These are phyloP conservation scores for Noccaea bulbosa DNA, from an alignment of 345 rosid genomes.

Conservation along the genomic window DNA sequence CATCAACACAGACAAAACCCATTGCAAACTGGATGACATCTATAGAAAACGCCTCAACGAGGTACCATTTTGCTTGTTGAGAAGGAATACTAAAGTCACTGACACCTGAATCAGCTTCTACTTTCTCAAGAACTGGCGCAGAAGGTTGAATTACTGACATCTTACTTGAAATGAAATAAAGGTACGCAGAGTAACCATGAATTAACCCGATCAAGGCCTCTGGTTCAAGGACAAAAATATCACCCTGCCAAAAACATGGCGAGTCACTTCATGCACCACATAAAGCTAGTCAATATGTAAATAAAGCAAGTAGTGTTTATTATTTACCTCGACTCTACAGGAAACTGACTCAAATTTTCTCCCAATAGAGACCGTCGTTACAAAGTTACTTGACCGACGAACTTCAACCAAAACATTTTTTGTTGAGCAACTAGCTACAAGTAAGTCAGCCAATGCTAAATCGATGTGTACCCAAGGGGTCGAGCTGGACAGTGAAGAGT, in stretches of 20 bases:
- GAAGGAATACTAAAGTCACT: conserved; percentile 41
- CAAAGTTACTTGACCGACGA: conserved; percentile 60
- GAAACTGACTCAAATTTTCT: conserved; percentile 55
- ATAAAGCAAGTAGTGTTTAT: conserved; percentile 26
- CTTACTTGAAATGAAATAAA: conserved; percentile 43
- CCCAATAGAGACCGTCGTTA: conserved; percentile 62
- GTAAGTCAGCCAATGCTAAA: conserved; percentile 53
- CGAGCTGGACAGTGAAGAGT: conserved; percentile 41
- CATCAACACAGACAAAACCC: conserved; percentile 62
- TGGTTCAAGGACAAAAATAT: conserved; percentile 67
- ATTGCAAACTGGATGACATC: conserved; percentile 64
- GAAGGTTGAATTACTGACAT: conserved; percentile 47
- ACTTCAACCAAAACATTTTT: conserved; percentile 56
- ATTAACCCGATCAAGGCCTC: conserved; percentile 55
- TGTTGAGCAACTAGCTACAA: conserved; percentile 55
- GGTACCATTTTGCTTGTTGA: conserved; percentile 45
- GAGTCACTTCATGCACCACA: conserved; percentile 29
- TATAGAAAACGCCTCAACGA: conserved; percentile 49
- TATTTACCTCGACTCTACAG: conserved; percentile 67
- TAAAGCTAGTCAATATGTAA: conserved; percentile 30
- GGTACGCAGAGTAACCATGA: conserved; percentile 52
- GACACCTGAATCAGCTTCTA: conserved; percentile 41
- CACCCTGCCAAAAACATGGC: conserved; percentile 73
- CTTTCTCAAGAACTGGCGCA: conserved; percentile 39
- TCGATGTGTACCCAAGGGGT: conserved; percentile 55